These are phyloP conservation scores for Zelopaecilomyces penicillatus DNA, from an alignment of 2,329 filamentous ascomycete genomes.

Conservation along the genomic window DNA sequence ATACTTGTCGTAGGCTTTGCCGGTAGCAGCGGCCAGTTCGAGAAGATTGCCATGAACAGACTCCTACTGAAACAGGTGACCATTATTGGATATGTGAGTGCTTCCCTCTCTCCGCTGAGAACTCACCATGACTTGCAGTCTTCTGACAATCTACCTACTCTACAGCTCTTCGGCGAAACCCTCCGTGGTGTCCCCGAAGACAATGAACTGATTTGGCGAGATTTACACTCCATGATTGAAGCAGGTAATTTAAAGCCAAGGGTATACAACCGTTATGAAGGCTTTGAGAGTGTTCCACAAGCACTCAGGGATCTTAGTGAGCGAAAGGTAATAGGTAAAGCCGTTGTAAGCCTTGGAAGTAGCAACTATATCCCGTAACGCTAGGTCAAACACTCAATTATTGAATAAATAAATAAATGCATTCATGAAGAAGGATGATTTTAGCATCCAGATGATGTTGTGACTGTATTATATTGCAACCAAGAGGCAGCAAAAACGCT, in stretches of 20 bases:
- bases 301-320: slow-evolving; percentile 43
- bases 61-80: slow-evolving; percentile 44
- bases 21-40: slow-evolving; percentile 42
- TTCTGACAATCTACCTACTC: background rate
- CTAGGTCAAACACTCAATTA: too few relatives aligned
- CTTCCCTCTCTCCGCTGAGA: background rate
- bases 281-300: slow-evolving; percentile 38
- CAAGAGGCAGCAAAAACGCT: too few relatives aligned
- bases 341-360: slow-evolving; percentile 35
- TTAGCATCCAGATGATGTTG: too few relatives aligned
- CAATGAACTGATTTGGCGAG: slow-evolving; percentile 41
- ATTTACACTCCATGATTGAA: slow-evolving; percentile 39
- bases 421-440: too few relatives aligned
- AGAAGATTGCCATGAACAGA: slow-evolving; percentile 45
- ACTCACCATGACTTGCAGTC: background rate
- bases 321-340: slow-evolving; percentile 47
- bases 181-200: slow-evolving; percentile 39
- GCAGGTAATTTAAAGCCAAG: slow-evolving; percentile 40
- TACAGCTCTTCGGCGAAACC: slow-evolving; percentile 49
- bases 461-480: too few relatives aligned
- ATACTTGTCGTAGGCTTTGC: slow-evolving; percentile 53
- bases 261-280: slow-evolving; percentile 41
- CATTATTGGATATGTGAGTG: slow-evolving; percentile 44
- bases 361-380: too few relatives aligned
- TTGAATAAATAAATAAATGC: too few relatives aligned